phyloP scores from a whole-genome alignment of 2,329 filamentous ascomycete species.

The Beauveria caledonica region DNA sequence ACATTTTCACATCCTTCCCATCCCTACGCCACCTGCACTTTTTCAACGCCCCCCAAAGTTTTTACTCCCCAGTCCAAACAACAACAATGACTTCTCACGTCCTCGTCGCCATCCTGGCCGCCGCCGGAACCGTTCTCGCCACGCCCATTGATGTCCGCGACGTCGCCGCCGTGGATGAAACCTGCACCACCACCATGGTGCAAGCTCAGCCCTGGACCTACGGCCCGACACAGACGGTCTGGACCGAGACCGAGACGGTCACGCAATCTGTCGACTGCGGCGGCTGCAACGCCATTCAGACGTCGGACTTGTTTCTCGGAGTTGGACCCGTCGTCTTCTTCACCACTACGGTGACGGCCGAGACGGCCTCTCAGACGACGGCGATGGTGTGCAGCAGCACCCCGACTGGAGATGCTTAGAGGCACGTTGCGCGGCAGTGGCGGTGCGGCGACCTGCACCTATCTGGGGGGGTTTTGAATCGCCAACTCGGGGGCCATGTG shows the following conservation, averaged over 20 bases:
- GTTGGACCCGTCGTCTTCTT: constrained; percentile 17
- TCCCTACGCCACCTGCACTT: background rate
- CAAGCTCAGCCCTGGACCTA: constrained; percentile 11
- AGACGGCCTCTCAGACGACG: constrained; percentile 10
- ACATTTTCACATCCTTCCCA: too few species aligned
- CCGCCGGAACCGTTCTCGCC: background rate
- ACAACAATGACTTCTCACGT: background rate
- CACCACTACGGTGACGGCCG: constrained; percentile 17
- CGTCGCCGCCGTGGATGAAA: background rate
- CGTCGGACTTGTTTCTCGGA: constrained; percentile 11
- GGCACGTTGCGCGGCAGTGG: background rate
- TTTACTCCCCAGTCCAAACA: background rate
- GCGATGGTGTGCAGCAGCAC: constrained; percentile 12
- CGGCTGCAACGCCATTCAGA: constrained; percentile 16
- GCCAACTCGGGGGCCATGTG: too few species aligned
- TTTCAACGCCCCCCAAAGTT: background rate
- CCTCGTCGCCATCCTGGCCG: background rate
- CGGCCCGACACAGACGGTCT: constrained; percentile 20
- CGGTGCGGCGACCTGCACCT: too few species aligned
- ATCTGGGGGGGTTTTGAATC: too few species aligned
- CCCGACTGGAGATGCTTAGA: background rate
- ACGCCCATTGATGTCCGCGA: background rate
- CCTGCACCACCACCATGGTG: constrained; percentile 14
- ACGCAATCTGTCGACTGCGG: constrained; percentile 20
- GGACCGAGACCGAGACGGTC: constrained; percentile 18